Evolutionary conservation across 768 basidiomycete genomes (phyloP), one percentile per base, ranked within the genome.

Genomic region (Crepidotus variabilis): DNA sequence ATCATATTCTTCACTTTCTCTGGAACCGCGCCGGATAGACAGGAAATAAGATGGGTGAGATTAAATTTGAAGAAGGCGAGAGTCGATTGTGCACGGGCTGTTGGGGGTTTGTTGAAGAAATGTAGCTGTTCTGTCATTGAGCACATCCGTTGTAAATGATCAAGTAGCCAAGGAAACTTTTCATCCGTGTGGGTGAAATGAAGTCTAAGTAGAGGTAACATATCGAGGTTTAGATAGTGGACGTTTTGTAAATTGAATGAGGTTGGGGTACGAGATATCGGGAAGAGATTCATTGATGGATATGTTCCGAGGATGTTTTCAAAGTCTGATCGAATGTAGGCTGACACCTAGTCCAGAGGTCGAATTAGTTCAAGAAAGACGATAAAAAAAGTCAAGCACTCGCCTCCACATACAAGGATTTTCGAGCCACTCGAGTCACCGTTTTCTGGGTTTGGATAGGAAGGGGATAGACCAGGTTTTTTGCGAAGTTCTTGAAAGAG

Each of bases 351-450:
- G 13, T 43, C 5, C 14, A 43, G 14, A 43, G 14, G 18, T 16
- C 11, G 10, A 39, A n/a, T 35, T 47, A 20, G 39, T 43, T 14
- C 13, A 8, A 14, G 18, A 43, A 43, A 43, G 5, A 20, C 2
- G 11, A 43, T 16, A 11, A 43, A 2, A 16, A 63, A 58, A 10
- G 63, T 54, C 22, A n/a, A 6, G 2, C 10, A 70, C 68, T 69
- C 63, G 74, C 72, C 65, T 78, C 75, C 5, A 85, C 66, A 55
- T 80, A 86, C 20, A 64, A 72, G 1, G 82, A 85, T 60, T 80
- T 83, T 43, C 84, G 73, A 8, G 84, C 84, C 33, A 85, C 60
- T 3, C 81, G 73, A 9, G 77, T 61, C 59, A 71, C 80, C 1
- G 65, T 52, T 14, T 69, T 69, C 18, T 60, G 57, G 3, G 70